A percentile compares a stretch with the other conserved stretches of the same genome.
These are phyloP conservation scores for Cercospora nicotianae DNA, from an alignment of 2,329 filamentous ascomycete species.

Conservation along the genomic window DNA sequence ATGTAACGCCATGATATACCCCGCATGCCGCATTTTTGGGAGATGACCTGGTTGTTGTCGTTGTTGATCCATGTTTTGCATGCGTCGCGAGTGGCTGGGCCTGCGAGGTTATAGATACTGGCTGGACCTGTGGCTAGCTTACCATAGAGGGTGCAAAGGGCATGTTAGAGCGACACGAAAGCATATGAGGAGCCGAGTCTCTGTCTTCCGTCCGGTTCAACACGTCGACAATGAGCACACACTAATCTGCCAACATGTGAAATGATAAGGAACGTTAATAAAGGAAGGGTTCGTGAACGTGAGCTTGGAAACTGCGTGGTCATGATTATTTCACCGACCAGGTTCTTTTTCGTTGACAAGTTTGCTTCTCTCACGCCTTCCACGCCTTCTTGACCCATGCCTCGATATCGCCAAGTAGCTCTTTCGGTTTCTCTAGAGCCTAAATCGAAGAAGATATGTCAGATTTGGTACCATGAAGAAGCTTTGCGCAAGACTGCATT, in stretches of 20 bases:
- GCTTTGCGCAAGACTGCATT: background rate
- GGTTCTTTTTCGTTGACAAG: background rate
- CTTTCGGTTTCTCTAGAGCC: slow-evolving; percentile 41
- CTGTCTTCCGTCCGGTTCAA: background rate
- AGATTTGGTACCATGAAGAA: background rate
- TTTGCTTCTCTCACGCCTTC: slow-evolving; percentile 18
- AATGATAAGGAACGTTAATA: background rate
- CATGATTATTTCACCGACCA: background rate
- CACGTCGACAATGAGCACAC: background rate
- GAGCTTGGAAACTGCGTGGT: background rate
- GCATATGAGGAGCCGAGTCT: background rate
- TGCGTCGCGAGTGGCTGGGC: background rate
- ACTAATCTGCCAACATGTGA: background rate
- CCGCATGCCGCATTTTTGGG: background rate
- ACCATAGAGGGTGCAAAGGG: background rate
- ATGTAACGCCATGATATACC: background rate
- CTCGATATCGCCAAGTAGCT: slow-evolving; percentile 38
- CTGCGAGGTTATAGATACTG: background rate
- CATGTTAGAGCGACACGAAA: background rate
- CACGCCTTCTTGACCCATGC: slow-evolving; percentile 38
- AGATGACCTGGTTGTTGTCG: background rate
- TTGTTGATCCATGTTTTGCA: background rate
- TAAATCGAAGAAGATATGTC: slow-evolving; percentile 3
- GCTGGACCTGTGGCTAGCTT: background rate
- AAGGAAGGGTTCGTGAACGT: background rate